Evolutionary conservation across 345 rosid genomes (phyloP), one percentile per base, ranked within the genome.

Genomic region (Euphorbia peplus): DNA sequence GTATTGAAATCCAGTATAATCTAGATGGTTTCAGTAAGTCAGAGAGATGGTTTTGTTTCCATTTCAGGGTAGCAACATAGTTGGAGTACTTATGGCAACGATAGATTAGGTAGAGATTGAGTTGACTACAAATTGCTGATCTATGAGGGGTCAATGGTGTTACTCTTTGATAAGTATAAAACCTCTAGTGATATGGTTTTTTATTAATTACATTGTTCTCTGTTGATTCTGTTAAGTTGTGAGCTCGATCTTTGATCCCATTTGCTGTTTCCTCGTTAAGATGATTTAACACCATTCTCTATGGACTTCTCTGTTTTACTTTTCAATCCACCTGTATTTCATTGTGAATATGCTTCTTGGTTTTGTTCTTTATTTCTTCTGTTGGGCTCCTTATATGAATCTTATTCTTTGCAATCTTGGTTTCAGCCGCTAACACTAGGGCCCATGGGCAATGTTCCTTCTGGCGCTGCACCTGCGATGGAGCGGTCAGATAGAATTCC

Each of bases 371-470:
- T 24, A 47, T 14, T 50, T 32, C 37, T 32, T 32, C 6, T 32
- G 6, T 32, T 32, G 37, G 53, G 44, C 67, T 62, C 54, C 65
- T 60, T 52, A 44, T 35, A 25, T 44, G 1, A 44, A 58, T 44
- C 51, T 39, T 47, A n/a, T 39, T 53, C 18, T 14, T 57, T 12
- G 22, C 44, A 48, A 37, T 67, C 39, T 67, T 61, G 63, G 35
- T 60, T 61, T 72, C 80, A 83, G 86, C 82, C 86, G 13, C 68
- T 83, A 68, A 76, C 86, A 52, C 82, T 78, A 30, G 82, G 86
- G 58, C 82, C 80, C 18, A 72, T 30, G 60, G 68, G 73, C 35
- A 75, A 71, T 75, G 81, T 80, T 66, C 68, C 81, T 64, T 66
- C 71, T 68, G 70, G 84, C 63, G 42, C 76, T 53, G 73, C 77